Evolutionary conservation across 306 rosid species (phyloP).

Genomic region (Ormosia emarginata): DNA sequence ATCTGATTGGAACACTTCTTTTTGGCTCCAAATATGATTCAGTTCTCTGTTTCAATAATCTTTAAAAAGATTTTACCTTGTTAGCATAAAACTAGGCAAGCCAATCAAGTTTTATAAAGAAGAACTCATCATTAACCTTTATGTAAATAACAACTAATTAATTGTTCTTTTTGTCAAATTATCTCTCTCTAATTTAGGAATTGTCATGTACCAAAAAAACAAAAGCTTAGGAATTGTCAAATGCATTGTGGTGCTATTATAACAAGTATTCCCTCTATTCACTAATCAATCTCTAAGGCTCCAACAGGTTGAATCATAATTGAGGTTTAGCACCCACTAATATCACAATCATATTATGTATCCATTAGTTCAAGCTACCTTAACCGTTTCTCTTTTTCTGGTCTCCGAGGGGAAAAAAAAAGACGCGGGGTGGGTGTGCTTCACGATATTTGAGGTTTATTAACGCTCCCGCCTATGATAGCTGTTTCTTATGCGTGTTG

Average conservation of each 20-base stretch:
- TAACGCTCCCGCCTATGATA: background rate
- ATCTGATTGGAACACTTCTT: background rate
- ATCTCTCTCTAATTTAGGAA: background rate
- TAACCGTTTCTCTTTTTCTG: background rate
- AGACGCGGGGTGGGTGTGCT: constrained; percentile 15
- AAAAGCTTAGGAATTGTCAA: background rate
- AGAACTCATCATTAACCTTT: background rate
- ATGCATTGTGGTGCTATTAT: background rate
- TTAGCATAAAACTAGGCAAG: background rate
- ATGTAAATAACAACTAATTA: background rate
- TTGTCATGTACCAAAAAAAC: background rate
- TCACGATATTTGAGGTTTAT: constrained; percentile 21
- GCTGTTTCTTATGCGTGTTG: constrained; percentile 26
- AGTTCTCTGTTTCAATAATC: background rate
- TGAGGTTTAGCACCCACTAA: background rate
- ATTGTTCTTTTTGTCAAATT: background rate
- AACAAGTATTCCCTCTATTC: background rate
- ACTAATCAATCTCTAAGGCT: background rate
- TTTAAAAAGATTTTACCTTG: background rate
- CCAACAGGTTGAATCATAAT: background rate
- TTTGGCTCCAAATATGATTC: background rate
- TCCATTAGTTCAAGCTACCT: background rate
- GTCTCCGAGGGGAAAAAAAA: background rate
- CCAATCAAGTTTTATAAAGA: background rate
- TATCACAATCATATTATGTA: constrained; percentile 6